Base-by-base conservation (phyloP, 75 land plant species). In the Isoetes taiwanensis region DNA sequence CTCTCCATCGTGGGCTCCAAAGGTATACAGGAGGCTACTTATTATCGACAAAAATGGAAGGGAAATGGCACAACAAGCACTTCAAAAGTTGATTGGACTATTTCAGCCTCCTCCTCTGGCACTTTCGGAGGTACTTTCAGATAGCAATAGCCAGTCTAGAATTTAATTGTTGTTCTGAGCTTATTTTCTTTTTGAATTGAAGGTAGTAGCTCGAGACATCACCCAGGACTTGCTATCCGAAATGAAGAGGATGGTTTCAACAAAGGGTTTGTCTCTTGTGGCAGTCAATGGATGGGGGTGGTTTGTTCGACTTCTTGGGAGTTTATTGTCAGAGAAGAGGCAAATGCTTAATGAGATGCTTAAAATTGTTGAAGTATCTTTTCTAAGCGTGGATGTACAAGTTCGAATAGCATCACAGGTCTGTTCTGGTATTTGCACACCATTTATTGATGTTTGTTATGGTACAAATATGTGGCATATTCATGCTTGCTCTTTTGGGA, bases 201-300 rank as follows among this genome's bases (percentile, higher is more conserved):
- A 77, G 80, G 70, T 50, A 24, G 52, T 70, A 33, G 58, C 46
- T 8, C 1, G 16, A 31, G 79, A 82, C 46, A 54, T 79, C 42
- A 72, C 72, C 58, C 34, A 76, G 43, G 66, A 20, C 16, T 63
- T 82, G 56, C 73, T 79, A 38, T 41, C 50, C 20, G 35, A 42
- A 9, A 57, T 82, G 79, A 63, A 63, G 39, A 67, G 79, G 16
- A 35, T 76, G 65, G 11, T 79, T 35, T 50, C 43, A 14, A 55
- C 55, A 21, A 35, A 61, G 19, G 67, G 59, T 11, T 62, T 57
- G 58, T 62, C 63, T 33, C 34, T 72, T 29, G 73, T 66, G 28
- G 46, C 57, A 14, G 41, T 79, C 0, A 67, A 72, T 43, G 85
- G 81, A 35, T 82, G 85, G 85, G 76, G 79, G 39, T 82, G 85